Evolutionary conservation across 139 green algal species (phyloP).

Genomic region (Spirogloea muscicola): DNA sequence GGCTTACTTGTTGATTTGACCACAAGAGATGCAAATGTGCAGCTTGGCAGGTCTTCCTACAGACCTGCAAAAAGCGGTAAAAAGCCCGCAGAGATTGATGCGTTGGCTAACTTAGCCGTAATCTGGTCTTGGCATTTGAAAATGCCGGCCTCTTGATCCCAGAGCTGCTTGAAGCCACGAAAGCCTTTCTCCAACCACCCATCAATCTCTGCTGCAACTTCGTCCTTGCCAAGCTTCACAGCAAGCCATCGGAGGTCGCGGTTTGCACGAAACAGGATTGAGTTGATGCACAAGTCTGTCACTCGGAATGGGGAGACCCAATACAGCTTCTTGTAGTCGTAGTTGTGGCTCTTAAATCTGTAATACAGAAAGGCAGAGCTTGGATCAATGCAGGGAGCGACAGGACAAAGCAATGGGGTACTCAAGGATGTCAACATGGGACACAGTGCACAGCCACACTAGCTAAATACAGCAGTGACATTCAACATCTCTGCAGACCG

Average conservation of each 20-base stretch:
- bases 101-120: constrained; percentile 22
- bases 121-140: constrained; percentile 38
- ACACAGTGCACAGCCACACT: no score
- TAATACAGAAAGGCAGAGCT: no score
- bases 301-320: constrained; percentile 33
- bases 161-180: constrained; percentile 19
- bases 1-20: no score
- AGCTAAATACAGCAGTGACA: no score
- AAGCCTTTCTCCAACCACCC: constrained; percentile 36
- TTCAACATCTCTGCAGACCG: no score
- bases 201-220: constrained; percentile 31
- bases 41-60: no score
- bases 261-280: constrained; percentile 40
- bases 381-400: no score
- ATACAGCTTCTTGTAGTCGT: constrained; percentile 35
- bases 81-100: constrained; percentile 30
- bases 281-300: constrained; percentile 42
- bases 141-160: constrained; percentile 32
- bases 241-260: constrained; percentile 40
- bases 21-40: no score
- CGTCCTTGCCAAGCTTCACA: constrained; percentile 27
- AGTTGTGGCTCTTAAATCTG: constrained; percentile 41
- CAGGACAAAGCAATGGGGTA: no score
- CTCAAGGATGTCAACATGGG: no score
- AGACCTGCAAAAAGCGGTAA: constrained; percentile 36